Evolutionary conservation across 176 grass and related monocot species (phyloP), one percentile per base, ranked within the genome.

Genomic region (Oryza australiensis): DNA sequence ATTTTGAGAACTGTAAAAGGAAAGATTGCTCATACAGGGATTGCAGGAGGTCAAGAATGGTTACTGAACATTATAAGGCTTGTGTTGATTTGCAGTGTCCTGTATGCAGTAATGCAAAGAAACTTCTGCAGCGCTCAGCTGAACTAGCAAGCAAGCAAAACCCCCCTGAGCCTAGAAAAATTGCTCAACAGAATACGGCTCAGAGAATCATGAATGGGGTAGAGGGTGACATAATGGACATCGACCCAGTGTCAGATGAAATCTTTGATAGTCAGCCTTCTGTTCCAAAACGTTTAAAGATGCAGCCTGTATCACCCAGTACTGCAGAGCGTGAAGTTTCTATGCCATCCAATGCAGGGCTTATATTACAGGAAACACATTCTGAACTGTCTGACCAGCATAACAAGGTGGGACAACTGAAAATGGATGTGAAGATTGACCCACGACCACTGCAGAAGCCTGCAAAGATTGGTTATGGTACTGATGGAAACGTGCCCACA

Each of bases 41-140:
- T 67, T 99, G 97, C 89, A 80, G 75, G 23, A 81, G 26, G 22
- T 93, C 97, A 59, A 89, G 69, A 82, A 94, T 78, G 62, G 57
- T 89, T 28, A 73, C 88, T 85, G 69, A 80, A 30, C 97, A 99
- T 92, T 96, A 88, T 69, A 86, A 92, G 66, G 70, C 83, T 73
- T 99, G 97, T 63, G 66, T 32, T 9, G 85, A 85, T 75, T 66
- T 85, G 80, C 77, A 94, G 53, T 99, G 97, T 80, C 93, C 93
- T 78, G 91, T 96, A 65, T 99, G 97, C 77, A 87, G 86, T 40
- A 82, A 81, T 77, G 93, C 89, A 75, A 90, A 27, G 77, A 89
- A 92, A 66, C 84, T 81, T 74, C 80, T 92, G 77, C 64, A 41
- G 60, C 77, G 80, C 48, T 80, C 88, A 55, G 66, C 81, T 80